Evolutionary conservation across 2,329 filamentous ascomycete genomes (phyloP), one percentile per base, ranked within the genome.

Genomic region (Ophiostoma sp.): DNA sequence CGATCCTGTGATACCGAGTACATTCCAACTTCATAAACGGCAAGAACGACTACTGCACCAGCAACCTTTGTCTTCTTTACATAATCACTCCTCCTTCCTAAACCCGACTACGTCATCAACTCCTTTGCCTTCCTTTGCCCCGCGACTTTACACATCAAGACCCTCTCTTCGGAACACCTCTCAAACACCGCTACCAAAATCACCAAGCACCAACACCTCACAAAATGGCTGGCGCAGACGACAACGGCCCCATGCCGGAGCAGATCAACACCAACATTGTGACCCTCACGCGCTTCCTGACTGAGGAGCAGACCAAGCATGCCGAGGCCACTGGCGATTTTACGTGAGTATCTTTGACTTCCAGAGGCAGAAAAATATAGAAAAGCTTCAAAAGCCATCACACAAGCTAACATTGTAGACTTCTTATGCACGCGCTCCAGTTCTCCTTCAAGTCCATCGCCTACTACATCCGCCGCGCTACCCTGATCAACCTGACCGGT

Each of bases 401-500:
- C 4, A 27, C 1, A 11, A 15, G 71, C 73, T 73, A 69, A 68
- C 57, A 15, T 36, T 13, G 17, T 77, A 97, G 94, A 77, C 87
- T 99, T 69, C 88, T 99, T 72, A 97, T 93, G 86, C 95, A 99
- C 80, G 94, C 95, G 72, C 91, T 99, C 72, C 95, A 98, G 81
- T 99, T 98, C 85, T 94, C 95, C 74, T 99, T 99, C 90, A 99
- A 99, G 85, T 96, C 93, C 75, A 99, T 99, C 80, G 93, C 95
- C 76, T 97, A 98, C 86, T 99, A 97, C 85, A 99, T 99, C 81
- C 94, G 94, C 77, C 90, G 95, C 80, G 93, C 94, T 48, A 94
- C 93, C 33, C 85, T 99, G 74, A 94, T 98, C 83, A 97, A 97
- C 84, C 88, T 99, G 73, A 96, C 93, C 68, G 95, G 95, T 72